Conservation (phyloP, 805 yeast species). For the Jamesozyma hellenica region DNA sequence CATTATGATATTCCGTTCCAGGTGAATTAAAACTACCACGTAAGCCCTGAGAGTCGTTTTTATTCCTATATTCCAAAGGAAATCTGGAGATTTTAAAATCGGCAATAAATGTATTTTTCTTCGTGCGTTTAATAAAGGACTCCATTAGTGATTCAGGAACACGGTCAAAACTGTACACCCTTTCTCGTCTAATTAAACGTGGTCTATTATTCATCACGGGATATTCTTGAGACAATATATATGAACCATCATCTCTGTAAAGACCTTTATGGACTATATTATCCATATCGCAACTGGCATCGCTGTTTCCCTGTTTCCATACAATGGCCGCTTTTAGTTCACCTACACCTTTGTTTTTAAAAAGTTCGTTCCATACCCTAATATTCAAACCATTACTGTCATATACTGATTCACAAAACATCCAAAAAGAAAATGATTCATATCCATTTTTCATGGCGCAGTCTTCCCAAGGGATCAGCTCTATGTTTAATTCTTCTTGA, state of each 20-base stretch:
- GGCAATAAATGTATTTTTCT: constrained; percentile 15
- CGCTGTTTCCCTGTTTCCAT: constrained; percentile 16
- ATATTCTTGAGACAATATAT: neutral
- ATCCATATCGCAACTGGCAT: constrained; percentile 1
- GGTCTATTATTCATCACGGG: too few species aligned
- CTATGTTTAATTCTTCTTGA: constrained; percentile 6
- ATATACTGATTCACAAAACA: constrained; percentile 9
- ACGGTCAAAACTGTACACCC: neutral
- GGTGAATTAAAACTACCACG: too few species aligned
- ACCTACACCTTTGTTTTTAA: constrained; percentile 13
- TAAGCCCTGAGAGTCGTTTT: too few species aligned
- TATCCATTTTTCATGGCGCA: constrained; percentile 12
- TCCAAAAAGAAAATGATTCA: constrained; percentile 7
- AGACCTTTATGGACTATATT: constrained; percentile 6
- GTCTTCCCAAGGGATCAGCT: constrained; percentile 14
- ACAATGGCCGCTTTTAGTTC: constrained; percentile 10
- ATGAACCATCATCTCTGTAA: constrained; percentile 3
- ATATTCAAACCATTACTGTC: constrained; percentile 8
- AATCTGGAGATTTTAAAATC: constrained; percentile 12
- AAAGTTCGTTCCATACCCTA: constrained; percentile 12
- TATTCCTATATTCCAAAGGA: too few species aligned
- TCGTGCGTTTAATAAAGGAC: constrained; percentile 11
- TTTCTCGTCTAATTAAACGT: neutral
- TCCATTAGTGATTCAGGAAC: neutral
- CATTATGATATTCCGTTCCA: too few species aligned